Evolutionary conservation across 2,329 filamentous ascomycete genomes (phyloP).

Genomic region (Monosporascus cannonballus): DNA sequence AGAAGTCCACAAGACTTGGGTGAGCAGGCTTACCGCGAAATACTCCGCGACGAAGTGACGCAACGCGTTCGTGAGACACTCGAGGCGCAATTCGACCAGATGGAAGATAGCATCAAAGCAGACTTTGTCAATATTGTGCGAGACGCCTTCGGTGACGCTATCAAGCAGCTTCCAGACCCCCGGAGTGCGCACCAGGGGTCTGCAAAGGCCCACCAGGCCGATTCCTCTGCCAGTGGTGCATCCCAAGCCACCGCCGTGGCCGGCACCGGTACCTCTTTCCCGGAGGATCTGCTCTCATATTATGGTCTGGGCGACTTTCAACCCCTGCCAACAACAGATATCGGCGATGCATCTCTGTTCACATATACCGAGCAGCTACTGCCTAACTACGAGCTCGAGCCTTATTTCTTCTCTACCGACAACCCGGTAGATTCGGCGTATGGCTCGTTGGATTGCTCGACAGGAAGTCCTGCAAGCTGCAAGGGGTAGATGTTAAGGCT

Average conservation of each 20-base stretch:
- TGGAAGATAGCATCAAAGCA: neutral
- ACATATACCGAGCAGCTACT: no score
- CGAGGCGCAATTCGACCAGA: neutral
- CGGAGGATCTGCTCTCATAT: no score
- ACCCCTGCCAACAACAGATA: no score
- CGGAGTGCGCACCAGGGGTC: no score
- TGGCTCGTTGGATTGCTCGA: neutral
- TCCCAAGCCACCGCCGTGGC: no score
- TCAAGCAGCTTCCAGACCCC: neutral
- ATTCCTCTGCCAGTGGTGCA: no score
- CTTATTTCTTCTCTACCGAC: neutral
- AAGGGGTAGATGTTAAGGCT: neutral
- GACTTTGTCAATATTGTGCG: neutral
- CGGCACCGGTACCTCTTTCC: no score
- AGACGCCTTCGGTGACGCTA: neutral
- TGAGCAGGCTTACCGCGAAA: neutral
- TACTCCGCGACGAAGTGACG: neutral
- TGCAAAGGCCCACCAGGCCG: no score
- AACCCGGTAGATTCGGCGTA: neutral
- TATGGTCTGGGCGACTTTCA: no score
- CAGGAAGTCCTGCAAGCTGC: neutral
- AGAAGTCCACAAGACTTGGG: neutral
- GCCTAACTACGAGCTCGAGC: no score
- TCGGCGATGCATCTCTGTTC: no score
- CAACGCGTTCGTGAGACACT: neutral